Evolutionary conservation across 768 basidiomycete species (phyloP), one percentile per base, ranked within the genome.

Genomic region (Tricholoma sp.): DNA sequence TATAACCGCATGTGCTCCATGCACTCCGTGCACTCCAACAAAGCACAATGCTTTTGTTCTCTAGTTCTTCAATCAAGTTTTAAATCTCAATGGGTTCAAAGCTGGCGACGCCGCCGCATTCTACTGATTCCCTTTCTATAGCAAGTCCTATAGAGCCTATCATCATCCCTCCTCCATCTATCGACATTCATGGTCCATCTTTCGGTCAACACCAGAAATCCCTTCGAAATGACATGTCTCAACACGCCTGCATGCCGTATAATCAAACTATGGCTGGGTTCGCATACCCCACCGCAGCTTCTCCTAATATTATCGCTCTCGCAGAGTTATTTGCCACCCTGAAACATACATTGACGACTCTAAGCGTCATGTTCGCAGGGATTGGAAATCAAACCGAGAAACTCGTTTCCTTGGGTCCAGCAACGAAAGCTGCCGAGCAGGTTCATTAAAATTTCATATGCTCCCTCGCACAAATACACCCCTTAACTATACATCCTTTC

Each of bases 281-380:
- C 37, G 59, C 62, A 9, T 68, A 64, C 1, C 53, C 55, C 3
- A 64, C 67, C 21, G 59, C 69, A 46, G 61, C 65, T 7, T 69
- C 75, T 1, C 69, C 72, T n/a, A 77, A 80, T 47, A 64, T 80
- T 5, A 39, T 73, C 2, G 76, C 73, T 4, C 68, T 82, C 27
- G 75, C 75, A 7, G 74, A 78, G n/a, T 61, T 82, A 12, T 72
- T 82, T 18, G 61, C 68, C 9, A 72, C 75, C 19, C 79, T 83
- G 74, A 79, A 78, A 56, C 63, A 67, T 16, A 76, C 79, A 4
- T 62, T 83, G 4, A 57, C 61, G 1, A 64, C 69, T 0, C 69
- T 84, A 54, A 70, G 76, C 2, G 62, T 64, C 11, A 76, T 79
- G 1, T 77, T 83, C 61, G 78, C 78, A 37, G 67, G 63, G 1